Evolutionary conservation across 2,329 filamentous ascomycete species (phyloP), one percentile per base, ranked within the genome.

Genomic region (Lecanicillium sp.): DNA sequence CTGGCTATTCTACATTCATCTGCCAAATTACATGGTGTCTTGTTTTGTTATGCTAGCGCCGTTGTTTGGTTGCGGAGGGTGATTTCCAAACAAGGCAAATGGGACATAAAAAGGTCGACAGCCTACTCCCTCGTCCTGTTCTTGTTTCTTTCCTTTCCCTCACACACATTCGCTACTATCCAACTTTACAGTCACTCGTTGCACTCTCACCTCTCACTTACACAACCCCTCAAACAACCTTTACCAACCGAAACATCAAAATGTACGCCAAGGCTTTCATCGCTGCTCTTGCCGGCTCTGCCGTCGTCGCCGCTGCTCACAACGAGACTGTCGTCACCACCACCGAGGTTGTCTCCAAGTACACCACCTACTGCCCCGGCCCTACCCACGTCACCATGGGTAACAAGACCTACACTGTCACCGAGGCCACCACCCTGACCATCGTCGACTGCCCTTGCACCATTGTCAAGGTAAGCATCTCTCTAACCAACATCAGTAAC

Each of bases 371-470:
- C 48, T 72, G 68, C 58, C 53, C 61, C 5, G 51, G 65, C 56
- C 66, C 74, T 28, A 76, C 74, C 25, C 65, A 63, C 46, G 49
- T 78, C 47, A 71, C 64, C 46, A 60, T 71, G 56, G 67, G 67
- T 51, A 58, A 59, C 52, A 65, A 69, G 55, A 62, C 62, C 35
- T 79, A 73, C 64, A 68, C 70, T 34, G 66, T 77, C 49, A 71
- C 68, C 37, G 62, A 67, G 54, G 66, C 75, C 44, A 59, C 72
- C 49, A 71, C 69, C 40, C 58, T 78, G 46, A 77, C 71, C 50
- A 68, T 81, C 40, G 66, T 63, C 28, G 61, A 74, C 54, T 75
- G 71, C 58, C 69, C 70, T 42, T 74, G 71, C 63, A 72, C 70
- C 32, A 43, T 62, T 37, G 46, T 51, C 39, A 51, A 60, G 57